Conservation (phyloP, 2,329 filamentous ascomycete genomes). For the Trichoderma arundinaceum region DNA sequence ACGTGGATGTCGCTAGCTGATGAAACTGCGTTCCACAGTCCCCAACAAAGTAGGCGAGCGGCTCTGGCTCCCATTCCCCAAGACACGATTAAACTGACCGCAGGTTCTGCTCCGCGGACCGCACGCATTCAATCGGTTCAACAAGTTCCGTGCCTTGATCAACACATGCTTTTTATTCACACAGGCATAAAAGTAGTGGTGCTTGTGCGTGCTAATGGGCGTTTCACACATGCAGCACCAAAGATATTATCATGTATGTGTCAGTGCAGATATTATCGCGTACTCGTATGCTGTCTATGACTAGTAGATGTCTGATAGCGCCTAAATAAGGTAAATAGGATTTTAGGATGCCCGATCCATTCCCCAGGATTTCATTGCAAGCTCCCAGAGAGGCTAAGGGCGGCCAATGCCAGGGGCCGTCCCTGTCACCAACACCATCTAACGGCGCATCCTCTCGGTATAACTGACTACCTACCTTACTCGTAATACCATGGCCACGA, state of each 20-base stretch:
- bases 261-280: neutral
- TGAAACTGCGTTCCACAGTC: slow-evolving; percentile 14
- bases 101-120: slow-evolving; percentile 13
- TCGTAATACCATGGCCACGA: neutral
- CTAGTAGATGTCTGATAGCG: slow-evolving; percentile 13
- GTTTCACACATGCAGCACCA: too few species aligned
- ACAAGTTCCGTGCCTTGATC: slow-evolving; percentile 9
- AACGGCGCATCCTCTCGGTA: neutral
- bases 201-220: neutral
- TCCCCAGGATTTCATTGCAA: slow-evolving; percentile 29
- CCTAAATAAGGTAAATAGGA: slow-evolving; percentile 20
- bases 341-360: slow-evolving; percentile 16
- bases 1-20: neutral
- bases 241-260: neutral
- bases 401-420: slow-evolving; percentile 31
- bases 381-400: slow-evolving; percentile 8
- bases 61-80: neutral
- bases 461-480: neutral
- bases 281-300: neutral
- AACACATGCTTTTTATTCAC: neutral
- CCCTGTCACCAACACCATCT: slow-evolving; percentile 12
- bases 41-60: slow-evolving; percentile 13
- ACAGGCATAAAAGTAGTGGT: neutral
- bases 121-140: slow-evolving; percentile 15
- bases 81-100: slow-evolving; percentile 11